A percentile compares a stretch with the other conserved stretches of the same genome.
These are phyloP conservation scores for Cutaneotrichosporon daszewskae DNA, from an alignment of 1,284 basidiomycete genomes.

Conservation along the genomic window DNA sequence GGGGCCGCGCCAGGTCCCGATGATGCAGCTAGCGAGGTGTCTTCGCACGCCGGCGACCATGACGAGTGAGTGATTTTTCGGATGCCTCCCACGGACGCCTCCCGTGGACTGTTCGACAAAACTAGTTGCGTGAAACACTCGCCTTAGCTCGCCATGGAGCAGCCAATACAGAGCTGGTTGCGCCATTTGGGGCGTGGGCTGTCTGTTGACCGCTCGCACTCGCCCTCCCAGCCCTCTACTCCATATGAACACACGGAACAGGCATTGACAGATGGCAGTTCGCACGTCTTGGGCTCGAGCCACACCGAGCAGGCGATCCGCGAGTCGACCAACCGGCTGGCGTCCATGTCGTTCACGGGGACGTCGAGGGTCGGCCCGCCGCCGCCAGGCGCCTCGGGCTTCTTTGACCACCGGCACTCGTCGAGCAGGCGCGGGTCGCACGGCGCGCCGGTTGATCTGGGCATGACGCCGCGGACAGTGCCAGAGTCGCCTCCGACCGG, in stretches of 20 bases:
- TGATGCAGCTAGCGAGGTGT: too few relatives aligned
- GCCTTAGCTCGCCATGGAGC: background rate
- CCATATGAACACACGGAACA: background rate
- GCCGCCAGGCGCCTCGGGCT: conserved; percentile 1
- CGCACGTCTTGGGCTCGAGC: conserved; percentile 8
- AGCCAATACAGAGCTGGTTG: background rate
- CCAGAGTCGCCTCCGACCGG: conserved; percentile 23
- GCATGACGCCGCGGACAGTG: background rate
- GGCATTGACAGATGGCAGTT: background rate
- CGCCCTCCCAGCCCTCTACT: background rate
- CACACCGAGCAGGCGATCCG: conserved; percentile 32
- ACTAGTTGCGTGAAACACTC: too few relatives aligned
- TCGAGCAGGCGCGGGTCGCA: conserved; percentile 15
- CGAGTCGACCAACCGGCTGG: conserved; percentile 40
- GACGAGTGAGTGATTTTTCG: conserved; percentile 4
- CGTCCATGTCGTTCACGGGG: conserved; percentile 36
- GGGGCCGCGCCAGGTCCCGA: too few relatives aligned
- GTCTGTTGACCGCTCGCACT: background rate
- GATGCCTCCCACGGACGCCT: background rate
- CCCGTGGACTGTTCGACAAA: background rate
- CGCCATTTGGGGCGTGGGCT: background rate
- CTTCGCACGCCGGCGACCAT: conserved; percentile 1
- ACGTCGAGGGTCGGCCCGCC: background rate
- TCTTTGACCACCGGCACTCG: conserved; percentile 25
- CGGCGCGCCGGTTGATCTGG: background rate